Percentiles rank a stretch among this genome's conserved stretches.
Evolutionary conservation across 1,139 yeast genomes (phyloP).

Genomic region (Ogataea hybrid): DNA sequence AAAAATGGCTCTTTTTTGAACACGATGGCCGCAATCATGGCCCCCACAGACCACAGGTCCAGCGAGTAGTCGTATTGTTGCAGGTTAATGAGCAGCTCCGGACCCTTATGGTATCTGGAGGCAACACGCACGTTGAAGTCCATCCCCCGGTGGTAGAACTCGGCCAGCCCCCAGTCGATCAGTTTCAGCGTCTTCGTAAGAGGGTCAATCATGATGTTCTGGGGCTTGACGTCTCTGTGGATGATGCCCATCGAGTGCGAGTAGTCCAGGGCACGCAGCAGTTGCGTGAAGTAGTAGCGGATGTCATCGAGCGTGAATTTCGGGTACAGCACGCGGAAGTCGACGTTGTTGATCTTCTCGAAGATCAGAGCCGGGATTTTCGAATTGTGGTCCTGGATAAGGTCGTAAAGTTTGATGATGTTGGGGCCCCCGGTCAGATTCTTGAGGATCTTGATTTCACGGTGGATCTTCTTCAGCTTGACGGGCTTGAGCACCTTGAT

Average conservation of each 20-base stretch:
- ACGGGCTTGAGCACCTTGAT: conserved; percentile 97
- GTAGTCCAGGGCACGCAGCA: conserved; percentile 86
- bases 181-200: conserved; percentile 66
- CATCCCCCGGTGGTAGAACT: conserved; percentile 91
- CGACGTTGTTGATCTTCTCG: conserved; percentile 87
- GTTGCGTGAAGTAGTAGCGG: conserved; percentile 83
- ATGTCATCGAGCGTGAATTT: conserved; percentile 81
- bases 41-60: conserved; percentile 96
- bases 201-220: conserved; percentile 97
- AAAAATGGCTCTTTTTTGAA: conserved; percentile 97
- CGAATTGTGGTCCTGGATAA: conserved; percentile 86
- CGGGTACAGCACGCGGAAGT: conserved; percentile 90
- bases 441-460: conserved; percentile 91
- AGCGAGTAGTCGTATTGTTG: conserved; percentile 92
- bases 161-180: conserved; percentile 99
- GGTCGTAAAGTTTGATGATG: conserved; percentile 75
- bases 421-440: conserved; percentile 88
- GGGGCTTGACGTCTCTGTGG: conserved; percentile 99
- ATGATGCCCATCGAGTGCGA: conserved; percentile 98
- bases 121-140: conserved; percentile 98
- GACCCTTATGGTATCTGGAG: conserved; percentile 97
- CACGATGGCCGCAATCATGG: conserved; percentile 96
- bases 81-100: conserved; percentile 91
- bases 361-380: conserved; percentile 93
- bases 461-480: conserved; percentile 90